phyloP scores from a whole-genome alignment of 441 rosid genomes.

The Bruguiera hainesii region DNA sequence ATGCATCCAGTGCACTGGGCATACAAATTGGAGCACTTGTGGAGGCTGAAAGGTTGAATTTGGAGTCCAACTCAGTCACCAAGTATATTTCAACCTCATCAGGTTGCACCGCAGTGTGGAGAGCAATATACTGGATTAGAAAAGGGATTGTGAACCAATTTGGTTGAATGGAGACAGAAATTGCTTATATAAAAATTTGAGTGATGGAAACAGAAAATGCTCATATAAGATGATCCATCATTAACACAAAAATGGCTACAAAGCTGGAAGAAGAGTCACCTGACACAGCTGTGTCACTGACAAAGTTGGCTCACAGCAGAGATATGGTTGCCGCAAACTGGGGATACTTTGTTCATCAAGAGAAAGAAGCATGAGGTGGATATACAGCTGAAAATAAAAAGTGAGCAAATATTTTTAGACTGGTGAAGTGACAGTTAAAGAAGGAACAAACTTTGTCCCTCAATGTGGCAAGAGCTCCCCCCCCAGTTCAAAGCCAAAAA shows the following conservation, averaged over 20 bases:
- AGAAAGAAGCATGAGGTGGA: conserved; percentile 49
- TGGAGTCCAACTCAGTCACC: conserved; percentile 37
- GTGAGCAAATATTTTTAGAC: conserved; percentile 9
- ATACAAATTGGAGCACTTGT: conserved; percentile 7
- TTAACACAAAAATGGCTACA: conserved; percentile 1
- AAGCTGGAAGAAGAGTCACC: conserved; percentile 30
- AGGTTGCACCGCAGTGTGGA: conserved; percentile 41
- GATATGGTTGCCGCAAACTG: conserved; percentile 46
- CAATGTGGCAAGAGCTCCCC: too few relatives aligned
- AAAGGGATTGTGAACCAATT: conserved; percentile 3
- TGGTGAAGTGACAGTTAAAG: conserved; percentile 13
- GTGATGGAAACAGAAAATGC: neutral
- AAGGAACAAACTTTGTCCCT: conserved; percentile 5
- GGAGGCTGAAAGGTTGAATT: conserved; percentile 23
- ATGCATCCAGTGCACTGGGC: conserved; percentile 24
- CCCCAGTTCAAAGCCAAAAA: neutral
- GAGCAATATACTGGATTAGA: conserved; percentile 49
- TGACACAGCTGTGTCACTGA: conserved; percentile 42
- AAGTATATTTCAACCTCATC: conserved; percentile 49
- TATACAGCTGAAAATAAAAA: conserved; percentile 38
- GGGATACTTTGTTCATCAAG: conserved; percentile 46
- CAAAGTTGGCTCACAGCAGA: conserved; percentile 44
- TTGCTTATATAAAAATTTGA: neutral
- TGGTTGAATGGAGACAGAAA: too few relatives aligned
- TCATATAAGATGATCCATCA: neutral